These are phyloP conservation scores for Dalbergia oliveri DNA, from an alignment of 306 rosid genomes.

Conservation along the genomic window DNA sequence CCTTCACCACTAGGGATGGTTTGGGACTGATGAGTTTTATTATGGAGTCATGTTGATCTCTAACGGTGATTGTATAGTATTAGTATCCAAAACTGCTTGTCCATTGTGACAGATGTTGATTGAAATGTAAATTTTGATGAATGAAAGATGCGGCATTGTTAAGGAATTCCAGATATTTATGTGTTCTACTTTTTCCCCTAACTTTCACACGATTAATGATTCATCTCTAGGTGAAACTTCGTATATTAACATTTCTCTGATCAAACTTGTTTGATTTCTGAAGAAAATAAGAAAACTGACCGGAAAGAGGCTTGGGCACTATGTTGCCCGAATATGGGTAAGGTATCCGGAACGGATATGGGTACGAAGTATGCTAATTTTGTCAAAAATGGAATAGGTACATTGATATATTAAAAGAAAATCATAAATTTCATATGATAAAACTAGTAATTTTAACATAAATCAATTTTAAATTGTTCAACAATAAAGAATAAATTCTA, in stretches of 20 bases:
- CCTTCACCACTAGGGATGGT: not conserved
- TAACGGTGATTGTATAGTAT: conserved; percentile 22
- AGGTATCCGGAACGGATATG: no score
- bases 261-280: not conserved
- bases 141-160: conserved; percentile 3
- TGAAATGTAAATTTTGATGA: conserved; percentile 36
- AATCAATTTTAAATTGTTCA: no score
- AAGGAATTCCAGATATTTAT: not conserved
- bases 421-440: no score
- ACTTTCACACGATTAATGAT: not conserved
- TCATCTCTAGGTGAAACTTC: not conserved
- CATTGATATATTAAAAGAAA: no score
- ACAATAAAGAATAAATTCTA: no score
- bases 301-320: no score
- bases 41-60: not conserved
- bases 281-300: not conserved
- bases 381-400: no score
- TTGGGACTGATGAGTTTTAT: not conserved
- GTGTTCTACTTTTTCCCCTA: no score
- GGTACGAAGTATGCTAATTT: no score
- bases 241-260: not conserved
- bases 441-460: no score
- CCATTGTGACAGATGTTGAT: not conserved
- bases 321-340: no score
- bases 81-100: not conserved